A percentile compares a stretch with the other conserved stretches of the same genome.
phyloP scores from a whole-genome alignment of 2,329 filamentous ascomycete genomes.

The Trichoderma sp. region DNA sequence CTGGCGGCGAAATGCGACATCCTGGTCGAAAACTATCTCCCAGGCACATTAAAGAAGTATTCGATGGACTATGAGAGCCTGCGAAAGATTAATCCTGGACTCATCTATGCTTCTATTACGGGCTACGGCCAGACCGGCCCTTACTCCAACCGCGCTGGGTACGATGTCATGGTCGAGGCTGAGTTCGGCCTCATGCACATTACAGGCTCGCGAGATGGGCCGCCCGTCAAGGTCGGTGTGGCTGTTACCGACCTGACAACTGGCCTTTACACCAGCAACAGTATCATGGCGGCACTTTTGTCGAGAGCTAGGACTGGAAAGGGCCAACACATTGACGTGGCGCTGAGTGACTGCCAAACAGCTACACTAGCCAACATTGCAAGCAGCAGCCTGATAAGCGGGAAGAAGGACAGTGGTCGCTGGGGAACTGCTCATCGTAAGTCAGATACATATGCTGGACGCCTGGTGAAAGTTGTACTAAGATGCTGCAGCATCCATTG shows the following conservation, averaged over 20 bases:
- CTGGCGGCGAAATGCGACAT: constrained; percentile 86
- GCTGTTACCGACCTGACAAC: constrained; percentile 96
- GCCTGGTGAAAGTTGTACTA: not conserved
- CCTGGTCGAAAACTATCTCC: constrained; percentile 95
- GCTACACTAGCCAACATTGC: constrained; percentile 95
- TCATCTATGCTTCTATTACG: constrained; percentile 96
- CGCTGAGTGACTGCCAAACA: constrained; percentile 91
- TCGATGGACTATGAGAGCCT: constrained; percentile 84
- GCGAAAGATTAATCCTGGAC: constrained; percentile 75
- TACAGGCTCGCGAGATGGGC: constrained; percentile 83
- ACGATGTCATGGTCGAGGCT: constrained; percentile 99
- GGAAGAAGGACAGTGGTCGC: constrained; percentile 81
- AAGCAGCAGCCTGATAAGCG: constrained; percentile 86
- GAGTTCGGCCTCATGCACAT: constrained; percentile 99
- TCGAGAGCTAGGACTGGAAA: constrained; percentile 71
- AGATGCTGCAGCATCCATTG: constrained; percentile 71
- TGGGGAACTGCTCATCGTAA: constrained; percentile 96
- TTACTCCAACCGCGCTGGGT: constrained; percentile 83
- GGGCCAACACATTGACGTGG: constrained; percentile 91
- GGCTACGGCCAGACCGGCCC: constrained; percentile 96
- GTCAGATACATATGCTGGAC: constrained; percentile 32
- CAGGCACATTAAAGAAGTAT: constrained; percentile 88
- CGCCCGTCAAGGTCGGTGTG: constrained; percentile 95
- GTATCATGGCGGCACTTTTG: constrained; percentile 92
- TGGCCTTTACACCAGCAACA: constrained; percentile 91